Evolutionary conservation across 2,329 filamentous ascomycete genomes (phyloP).

Genomic region (Beauveria varroae): DNA sequence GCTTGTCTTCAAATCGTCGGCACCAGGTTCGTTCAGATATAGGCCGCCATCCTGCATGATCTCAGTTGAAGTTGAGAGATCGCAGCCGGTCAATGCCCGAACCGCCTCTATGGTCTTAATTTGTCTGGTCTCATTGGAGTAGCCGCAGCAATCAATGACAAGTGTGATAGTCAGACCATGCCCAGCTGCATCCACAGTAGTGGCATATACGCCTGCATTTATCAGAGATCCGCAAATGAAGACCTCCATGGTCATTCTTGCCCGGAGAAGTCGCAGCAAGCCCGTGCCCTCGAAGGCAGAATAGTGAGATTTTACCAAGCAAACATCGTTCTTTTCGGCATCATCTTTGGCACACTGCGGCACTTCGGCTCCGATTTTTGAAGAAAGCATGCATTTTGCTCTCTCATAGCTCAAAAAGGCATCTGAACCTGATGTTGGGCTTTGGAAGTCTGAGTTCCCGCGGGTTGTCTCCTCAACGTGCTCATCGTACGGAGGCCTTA

Average conservation of each 20-base stretch:
- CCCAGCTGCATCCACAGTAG: conserved; percentile 79
- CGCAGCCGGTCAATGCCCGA: conserved; percentile 66
- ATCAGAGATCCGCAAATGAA: conserved; percentile 82
- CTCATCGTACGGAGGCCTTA: neutral
- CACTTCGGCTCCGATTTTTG: conserved; percentile 34
- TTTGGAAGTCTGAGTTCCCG: neutral
- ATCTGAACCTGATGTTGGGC: conserved; percentile 25
- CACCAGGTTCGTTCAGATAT: neutral
- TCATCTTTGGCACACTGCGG: conserved; percentile 27
- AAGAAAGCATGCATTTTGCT: conserved; percentile 1
- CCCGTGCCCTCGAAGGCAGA: conserved; percentile 75
- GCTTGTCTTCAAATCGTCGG: neutral
- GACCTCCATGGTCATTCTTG: conserved; percentile 80
- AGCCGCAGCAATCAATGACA: conserved; percentile 83
- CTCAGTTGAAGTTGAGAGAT: conserved; percentile 51
- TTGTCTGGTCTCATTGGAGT: conserved; percentile 62
- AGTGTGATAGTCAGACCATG: conserved; percentile 84
- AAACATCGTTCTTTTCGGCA: conserved; percentile 39
- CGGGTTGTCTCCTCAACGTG: neutral
- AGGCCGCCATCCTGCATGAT: conserved; percentile 33
- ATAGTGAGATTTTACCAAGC: conserved; percentile 68
- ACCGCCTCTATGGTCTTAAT: conserved; percentile 63
- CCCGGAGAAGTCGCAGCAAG: conserved; percentile 69
- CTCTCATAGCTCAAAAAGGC: conserved; percentile 34
- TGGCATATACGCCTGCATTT: conserved; percentile 86